A percentile compares a stretch with the other conserved stretches of the same genome.
These are phyloP conservation scores for Pyrus pyrifolia DNA, from an alignment of 306 rosid genomes.

Conservation along the genomic window DNA sequence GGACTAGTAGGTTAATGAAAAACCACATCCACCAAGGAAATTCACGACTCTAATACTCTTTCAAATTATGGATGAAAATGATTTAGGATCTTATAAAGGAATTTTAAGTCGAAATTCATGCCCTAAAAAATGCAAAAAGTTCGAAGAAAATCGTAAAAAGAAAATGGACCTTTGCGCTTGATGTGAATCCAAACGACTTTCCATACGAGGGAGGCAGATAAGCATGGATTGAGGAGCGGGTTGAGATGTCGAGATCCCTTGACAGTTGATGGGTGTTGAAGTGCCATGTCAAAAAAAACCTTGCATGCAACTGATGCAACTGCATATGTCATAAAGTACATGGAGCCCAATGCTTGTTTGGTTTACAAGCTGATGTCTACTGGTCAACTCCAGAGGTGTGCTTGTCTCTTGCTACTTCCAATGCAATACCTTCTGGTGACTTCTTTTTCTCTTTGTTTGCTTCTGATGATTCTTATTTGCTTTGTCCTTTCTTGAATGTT, in stretches of 20 bases:
- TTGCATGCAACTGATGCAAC: neutral
- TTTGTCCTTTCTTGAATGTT: neutral
- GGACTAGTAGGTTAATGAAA: no score
- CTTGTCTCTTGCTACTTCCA: conserved; percentile 22
- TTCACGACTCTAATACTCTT: no score
- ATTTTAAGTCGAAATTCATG: neutral
- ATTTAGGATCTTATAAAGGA: neutral
- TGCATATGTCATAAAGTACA: conserved; percentile 36
- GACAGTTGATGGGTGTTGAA: conserved; percentile 1
- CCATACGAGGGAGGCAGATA: neutral
- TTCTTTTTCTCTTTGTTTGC: conserved; percentile 2
- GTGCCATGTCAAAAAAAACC: neutral
- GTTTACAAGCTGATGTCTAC: conserved; percentile 19
- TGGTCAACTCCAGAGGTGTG: conserved; percentile 17
- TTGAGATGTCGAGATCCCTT: neutral
- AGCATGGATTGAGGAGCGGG: neutral
- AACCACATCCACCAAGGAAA: no score
- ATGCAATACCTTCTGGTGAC: neutral
- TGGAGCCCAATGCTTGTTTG: conserved; percentile 41
- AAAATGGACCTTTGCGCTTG: neutral
- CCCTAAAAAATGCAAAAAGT: neutral
- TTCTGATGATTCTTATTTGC: neutral
- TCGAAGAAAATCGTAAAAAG: neutral
- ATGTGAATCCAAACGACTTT: neutral
- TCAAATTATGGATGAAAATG: no score